phyloP scores from a whole-genome alignment of 192 early-diverging fungal species.

The Podila epicladia region DNA sequence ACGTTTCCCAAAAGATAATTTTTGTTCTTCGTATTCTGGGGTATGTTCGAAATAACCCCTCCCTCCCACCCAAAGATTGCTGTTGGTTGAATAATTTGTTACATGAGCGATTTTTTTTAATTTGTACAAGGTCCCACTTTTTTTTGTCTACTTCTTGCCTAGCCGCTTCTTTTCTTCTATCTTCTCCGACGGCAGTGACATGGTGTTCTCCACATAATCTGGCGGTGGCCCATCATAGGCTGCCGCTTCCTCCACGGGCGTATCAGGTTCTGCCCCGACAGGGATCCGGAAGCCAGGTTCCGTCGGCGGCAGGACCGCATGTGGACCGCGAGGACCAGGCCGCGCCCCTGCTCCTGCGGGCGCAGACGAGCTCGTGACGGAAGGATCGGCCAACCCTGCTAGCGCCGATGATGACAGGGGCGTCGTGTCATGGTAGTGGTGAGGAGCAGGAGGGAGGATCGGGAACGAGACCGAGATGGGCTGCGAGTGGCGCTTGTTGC shows the following conservation, averaged over 20 bases:
- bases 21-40: no score
- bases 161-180: conserved; percentile 21
- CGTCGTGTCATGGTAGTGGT: background rate
- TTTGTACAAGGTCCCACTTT: no score
- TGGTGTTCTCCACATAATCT: conserved; percentile 35
- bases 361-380: background rate
- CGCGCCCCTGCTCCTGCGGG: background rate
- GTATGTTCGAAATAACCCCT: no score
- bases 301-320: conserved; percentile 24
- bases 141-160: background rate
- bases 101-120: background rate
- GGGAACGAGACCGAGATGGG: conserved; percentile 47
- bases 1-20: no score
- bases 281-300: conserved; percentile 32
- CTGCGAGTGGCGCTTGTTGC: conserved; percentile 22
- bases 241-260: background rate
- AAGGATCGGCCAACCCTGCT: background rate
- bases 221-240: conserved; percentile 44
- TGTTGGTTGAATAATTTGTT: no score
- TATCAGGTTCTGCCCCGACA: background rate
- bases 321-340: conserved; percentile 9
- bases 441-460: conserved; percentile 5
- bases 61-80: no score
- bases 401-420: background rate
- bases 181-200: conserved; percentile 38